Evolutionary conservation across 1,284 basidiomycete genomes (phyloP).

Genomic region (Golubevia sp.): DNA sequence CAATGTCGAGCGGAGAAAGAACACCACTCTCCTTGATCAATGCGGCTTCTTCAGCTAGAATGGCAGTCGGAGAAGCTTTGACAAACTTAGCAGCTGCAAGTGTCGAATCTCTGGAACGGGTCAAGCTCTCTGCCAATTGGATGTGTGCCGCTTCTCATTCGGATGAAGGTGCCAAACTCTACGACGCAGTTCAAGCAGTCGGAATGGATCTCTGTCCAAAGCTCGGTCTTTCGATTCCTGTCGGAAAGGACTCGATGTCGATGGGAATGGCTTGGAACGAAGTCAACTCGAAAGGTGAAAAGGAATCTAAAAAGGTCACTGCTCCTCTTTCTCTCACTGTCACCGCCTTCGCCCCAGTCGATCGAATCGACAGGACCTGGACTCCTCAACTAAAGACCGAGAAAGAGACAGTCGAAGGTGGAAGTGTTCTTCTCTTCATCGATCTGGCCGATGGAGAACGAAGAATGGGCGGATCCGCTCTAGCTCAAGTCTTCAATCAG

Average conservation of each 20-base stretch:
- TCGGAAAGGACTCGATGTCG: slow-evolving; percentile 99
- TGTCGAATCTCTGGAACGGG: slow-evolving; percentile 72
- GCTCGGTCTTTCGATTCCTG: slow-evolving; percentile 90
- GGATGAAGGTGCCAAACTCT: slow-evolving; percentile 87
- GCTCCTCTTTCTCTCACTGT: slow-evolving; percentile 90
- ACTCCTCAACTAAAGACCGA: slow-evolving; percentile 81
- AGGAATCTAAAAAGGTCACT: slow-evolving; percentile 77
- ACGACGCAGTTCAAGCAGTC: slow-evolving; percentile 88
- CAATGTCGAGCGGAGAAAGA: slow-evolving; percentile 97
- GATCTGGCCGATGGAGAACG: slow-evolving; percentile 84
- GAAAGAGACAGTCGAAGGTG: slow-evolving; percentile 51
- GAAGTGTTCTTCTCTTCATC: slow-evolving; percentile 78
- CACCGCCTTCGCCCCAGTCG: slow-evolving; percentile 89
- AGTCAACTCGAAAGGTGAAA: slow-evolving; percentile 65
- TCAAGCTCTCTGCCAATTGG: slow-evolving; percentile 99
- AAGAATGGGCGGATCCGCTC: slow-evolving; percentile 88
- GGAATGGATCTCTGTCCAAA: slow-evolving; percentile 94
- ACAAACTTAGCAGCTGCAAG: slow-evolving; percentile 87
- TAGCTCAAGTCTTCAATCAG: slow-evolving; percentile 93
- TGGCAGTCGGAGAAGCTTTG: slow-evolving; percentile 93
- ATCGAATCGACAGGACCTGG: slow-evolving; percentile 82
- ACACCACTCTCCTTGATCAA: slow-evolving; percentile 87
- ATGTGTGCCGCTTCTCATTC: slow-evolving; percentile 93
- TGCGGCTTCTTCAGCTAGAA: slow-evolving; percentile 86
- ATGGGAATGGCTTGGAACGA: slow-evolving; percentile 95